Base-by-base conservation (phyloP, 116 monocot genomes). In the Trichopus zeylanicus region DNA sequence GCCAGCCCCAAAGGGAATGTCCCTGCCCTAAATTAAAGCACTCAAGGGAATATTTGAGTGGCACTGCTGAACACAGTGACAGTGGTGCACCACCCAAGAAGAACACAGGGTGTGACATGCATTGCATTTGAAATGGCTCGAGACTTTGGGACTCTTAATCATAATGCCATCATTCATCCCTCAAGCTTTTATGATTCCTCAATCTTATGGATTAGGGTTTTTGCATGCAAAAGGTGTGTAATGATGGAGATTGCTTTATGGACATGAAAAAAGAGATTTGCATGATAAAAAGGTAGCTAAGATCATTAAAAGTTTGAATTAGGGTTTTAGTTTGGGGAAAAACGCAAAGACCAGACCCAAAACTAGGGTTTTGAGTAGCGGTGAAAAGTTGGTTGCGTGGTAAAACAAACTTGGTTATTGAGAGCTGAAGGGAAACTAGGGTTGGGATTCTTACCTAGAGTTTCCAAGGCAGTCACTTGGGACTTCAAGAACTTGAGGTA, bases 401-500 rank as follows among this genome's bases (percentile, higher is more conserved):
- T 23, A 56, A 57, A 59, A 31, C 39, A 46, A 1, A 54, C 18
- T 29, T 65, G n/a, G 19, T 20, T 54, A 48, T 61, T 56, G 4
- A n/a, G 21, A 19, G 37, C 33, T 33, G 55, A 5, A 32, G 37
- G 30, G 38, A 28, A 28, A n/a, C 48, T 56, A 27, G 30, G 18
- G 16, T 22, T 29, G 51, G 27, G 16, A 24, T 24, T 47, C 47
- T 33, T 61, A 18, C 72, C 82, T 57, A 73, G 21, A 67, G 49
- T 59, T 76, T 82, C 76, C 65, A 88, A 66, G 38, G 72, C 75
- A 6, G 59, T 69, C 29, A 86, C 62, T 61, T 86, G 86, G 2
- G 81, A 63, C 63, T 81, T 86, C 37, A 86, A 61, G 55, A 72
- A n/a, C n/a, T n/a, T n/a, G n/a, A n/a, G n/a, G n/a, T n/a, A n/a